phyloP scores from a whole-genome alignment of 768 basidiomycete species.

The Russula vinacea region DNA sequence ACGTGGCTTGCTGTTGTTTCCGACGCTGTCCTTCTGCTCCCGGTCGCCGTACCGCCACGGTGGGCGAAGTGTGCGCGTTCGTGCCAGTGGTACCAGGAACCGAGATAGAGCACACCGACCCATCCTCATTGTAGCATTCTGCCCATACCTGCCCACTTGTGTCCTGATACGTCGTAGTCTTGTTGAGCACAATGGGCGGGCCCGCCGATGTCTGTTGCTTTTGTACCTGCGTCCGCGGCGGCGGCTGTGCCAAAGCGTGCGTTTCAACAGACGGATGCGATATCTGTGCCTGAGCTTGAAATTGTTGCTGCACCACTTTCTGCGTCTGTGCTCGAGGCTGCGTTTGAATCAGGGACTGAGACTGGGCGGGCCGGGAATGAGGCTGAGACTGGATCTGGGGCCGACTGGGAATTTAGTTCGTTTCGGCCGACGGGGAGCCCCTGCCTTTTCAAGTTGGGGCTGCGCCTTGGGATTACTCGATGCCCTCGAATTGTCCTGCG shows the following conservation, averaged over 20 bases:
- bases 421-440: constrained; percentile 13
- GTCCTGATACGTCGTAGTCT: constrained; percentile 58
- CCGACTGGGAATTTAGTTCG: constrained; percentile 28
- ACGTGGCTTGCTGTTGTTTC: constrained; percentile 18
- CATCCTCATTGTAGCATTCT: constrained; percentile 80
- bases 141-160: constrained; percentile 85
- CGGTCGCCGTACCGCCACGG: not conserved
- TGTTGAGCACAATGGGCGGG: constrained; percentile 58
- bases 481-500: constrained; percentile 29
- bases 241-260: constrained; percentile 27
- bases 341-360: constrained; percentile 33
- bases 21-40: not conserved
- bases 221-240: constrained; percentile 45
- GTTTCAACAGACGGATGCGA: constrained; percentile 36
- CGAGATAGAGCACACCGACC: constrained; percentile 75
- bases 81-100: constrained; percentile 77
- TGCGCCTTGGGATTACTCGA: constrained; percentile 26
- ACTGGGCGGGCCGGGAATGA: no score
- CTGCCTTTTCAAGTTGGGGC: constrained; percentile 19
- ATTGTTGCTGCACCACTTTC: constrained; percentile 22
- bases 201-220: constrained; percentile 37
- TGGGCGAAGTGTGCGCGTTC: constrained; percentile 33
- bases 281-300: constrained; percentile 28
- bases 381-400: constrained; percentile 19
- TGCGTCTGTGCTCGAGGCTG: constrained; percentile 37